Evolutionary conservation across 2,329 filamentous ascomycete genomes (phyloP).

Genomic region (Harringtonia aguacate): DNA sequence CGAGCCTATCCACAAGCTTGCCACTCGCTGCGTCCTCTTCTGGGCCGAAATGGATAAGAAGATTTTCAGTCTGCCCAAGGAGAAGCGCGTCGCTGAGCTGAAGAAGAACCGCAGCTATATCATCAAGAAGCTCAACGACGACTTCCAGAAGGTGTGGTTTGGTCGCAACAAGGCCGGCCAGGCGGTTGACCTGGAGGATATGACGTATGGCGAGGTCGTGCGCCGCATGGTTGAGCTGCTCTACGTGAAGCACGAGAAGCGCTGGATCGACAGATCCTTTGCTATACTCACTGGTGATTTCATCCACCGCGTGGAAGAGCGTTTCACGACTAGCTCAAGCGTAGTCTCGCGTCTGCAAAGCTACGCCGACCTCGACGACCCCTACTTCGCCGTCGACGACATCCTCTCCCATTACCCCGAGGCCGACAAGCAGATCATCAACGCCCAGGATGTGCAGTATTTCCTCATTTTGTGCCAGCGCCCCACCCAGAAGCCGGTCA

Average conservation of each 20-base stretch:
- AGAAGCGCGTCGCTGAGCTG: constrained; percentile 78
- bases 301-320: constrained; percentile 92
- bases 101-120: constrained; percentile 85
- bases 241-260: constrained; percentile 80
- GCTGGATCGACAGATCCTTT: constrained; percentile 86
- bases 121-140: constrained; percentile 90
- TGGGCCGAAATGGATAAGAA: constrained; percentile 99
- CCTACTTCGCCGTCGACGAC: constrained; percentile 65
- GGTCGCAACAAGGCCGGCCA: constrained; percentile 72
- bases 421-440: constrained; percentile 84
- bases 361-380: constrained; percentile 77
- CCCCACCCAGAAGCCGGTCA: constrained; percentile 88
- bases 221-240: constrained; percentile 81
- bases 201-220: constrained; percentile 87
- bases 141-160: constrained; percentile 97
- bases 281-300: constrained; percentile 83
- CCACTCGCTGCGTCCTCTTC: constrained; percentile 88
- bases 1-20: constrained; percentile 97
- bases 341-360: constrained; percentile 79
- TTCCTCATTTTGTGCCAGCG: constrained; percentile 89
- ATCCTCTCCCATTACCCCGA: constrained; percentile 79
- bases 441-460: constrained; percentile 95
- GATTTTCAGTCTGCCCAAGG: constrained; percentile 93
- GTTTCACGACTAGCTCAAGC: constrained; percentile 65
- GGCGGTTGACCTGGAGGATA: constrained; percentile 82